A percentile compares a stretch with the other conserved stretches of the same genome.
These are phyloP conservation scores for Pleurotus ostreatus DNA, from an alignment of 768 basidiomycete species.

Conservation along the genomic window DNA sequence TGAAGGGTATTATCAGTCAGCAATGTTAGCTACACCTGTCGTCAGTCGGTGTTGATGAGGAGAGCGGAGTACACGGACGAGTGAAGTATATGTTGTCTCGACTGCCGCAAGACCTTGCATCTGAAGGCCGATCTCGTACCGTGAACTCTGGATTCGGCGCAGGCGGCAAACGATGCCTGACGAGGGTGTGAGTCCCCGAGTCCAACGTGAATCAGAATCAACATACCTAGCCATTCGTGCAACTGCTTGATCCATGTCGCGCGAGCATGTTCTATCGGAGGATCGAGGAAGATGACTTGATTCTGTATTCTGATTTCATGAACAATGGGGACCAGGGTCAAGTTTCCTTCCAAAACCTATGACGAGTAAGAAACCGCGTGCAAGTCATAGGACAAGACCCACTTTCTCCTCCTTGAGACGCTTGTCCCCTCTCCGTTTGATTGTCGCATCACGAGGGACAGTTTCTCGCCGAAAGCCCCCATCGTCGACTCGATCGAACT, in stretches of 20 bases:
- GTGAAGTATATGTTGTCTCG: constrained; percentile 78
- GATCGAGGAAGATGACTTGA: constrained; percentile 97
- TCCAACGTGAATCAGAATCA: background rate
- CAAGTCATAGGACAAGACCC: constrained; percentile 8
- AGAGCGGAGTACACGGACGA: constrained; percentile 45
- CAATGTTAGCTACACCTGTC: constrained; percentile 54
- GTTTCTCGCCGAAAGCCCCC: constrained; percentile 55
- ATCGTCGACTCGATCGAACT: constrained; percentile 79
- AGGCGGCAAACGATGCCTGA: constrained; percentile 84
- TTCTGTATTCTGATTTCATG: constrained; percentile 98
- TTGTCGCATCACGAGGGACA: constrained; percentile 49
- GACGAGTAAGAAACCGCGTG: background rate
- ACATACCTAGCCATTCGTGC: constrained; percentile 82
- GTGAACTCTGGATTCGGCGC: constrained; percentile 85
- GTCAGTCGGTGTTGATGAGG: constrained; percentile 1
- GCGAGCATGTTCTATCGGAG: constrained; percentile 93
- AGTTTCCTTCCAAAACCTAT: constrained; percentile 68
- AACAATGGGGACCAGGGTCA: constrained; percentile 80
- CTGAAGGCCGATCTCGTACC: constrained; percentile 95
- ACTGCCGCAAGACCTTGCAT: constrained; percentile 65
- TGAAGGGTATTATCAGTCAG: constrained; percentile 73
- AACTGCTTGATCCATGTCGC: constrained; percentile 86
- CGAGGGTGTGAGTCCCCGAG: background rate
- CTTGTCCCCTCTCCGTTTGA: constrained; percentile 69
- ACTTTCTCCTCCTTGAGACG: constrained; percentile 79